Evolutionary conservation across 192 early-diverging fungal species (phyloP), one percentile per base, ranked within the genome.

Genomic region (Gryganskiella cystojenkinii): DNA sequence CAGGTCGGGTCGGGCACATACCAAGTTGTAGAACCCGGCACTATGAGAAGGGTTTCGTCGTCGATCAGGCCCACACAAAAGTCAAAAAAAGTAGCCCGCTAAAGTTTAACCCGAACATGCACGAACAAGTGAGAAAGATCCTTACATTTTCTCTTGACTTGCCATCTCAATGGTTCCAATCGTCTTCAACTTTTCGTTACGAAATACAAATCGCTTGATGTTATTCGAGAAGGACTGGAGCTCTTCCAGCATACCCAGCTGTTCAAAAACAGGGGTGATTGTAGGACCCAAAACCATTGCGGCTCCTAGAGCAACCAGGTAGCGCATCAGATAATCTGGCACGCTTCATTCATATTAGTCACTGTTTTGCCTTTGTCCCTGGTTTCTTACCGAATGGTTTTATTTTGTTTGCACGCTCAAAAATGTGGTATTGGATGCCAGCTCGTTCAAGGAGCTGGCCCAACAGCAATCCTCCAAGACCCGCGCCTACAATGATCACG

Each of bases 211-310:
- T 2, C 17, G 22, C 9, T 15, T 20, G 35, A 49, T 22, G 6
- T 28, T 13, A 31, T 52, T 10, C 0, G 61, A 64, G 4, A 64
- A 35, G 13, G 22, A 35, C 3, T 42, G 13, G 20, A 53, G 2
- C 35, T 64, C 61, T 25, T 52, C 61, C 14, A 52, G 17, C 35
- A 64, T 11, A 9, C 61, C 61, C 5, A 64, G 50, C 31, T 64
- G 61, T 17, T 64, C 61, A 40, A 64, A 64, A n/a, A 64, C 49
- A 27, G 61, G 61, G 9, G 37, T 46, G 20, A 64, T 52, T n/a
- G n/a, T n/a, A n/a, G n/a, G n/a, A n/a, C n/a, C n/a, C n/a, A n/a
- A n/a, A n/a, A n/a, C n/a, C n/a, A n/a, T n/a, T n/a, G n/a, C n/a
- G n/a, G n/a, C n/a, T n/a, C n/a, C n/a, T n/a, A n/a, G n/a, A n/a